Conservation (phyloP, 306 rosid genomes). For the Fragaria iinumae region DNA sequence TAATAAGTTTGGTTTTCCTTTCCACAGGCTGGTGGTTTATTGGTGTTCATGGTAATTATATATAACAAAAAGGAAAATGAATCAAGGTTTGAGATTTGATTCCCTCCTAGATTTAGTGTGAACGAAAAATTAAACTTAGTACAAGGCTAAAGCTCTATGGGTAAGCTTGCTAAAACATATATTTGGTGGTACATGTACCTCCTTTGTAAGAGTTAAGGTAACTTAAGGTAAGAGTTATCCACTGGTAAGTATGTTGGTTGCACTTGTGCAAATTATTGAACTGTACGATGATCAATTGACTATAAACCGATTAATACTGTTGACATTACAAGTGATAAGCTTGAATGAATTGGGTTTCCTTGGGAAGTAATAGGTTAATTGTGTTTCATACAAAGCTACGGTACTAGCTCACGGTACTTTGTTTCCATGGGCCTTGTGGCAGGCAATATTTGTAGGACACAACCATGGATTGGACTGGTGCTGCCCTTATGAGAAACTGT, state of each 20-base stretch:
- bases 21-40: background rate
- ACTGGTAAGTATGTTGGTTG: background rate
- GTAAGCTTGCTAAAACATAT: background rate
- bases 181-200: background rate
- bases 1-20: background rate
- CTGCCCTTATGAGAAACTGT: conserved; percentile 60
- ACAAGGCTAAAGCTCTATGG: background rate
- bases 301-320: background rate
- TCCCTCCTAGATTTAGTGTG: background rate
- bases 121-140: background rate
- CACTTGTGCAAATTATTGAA: background rate
- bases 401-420: background rate
- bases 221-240: background rate
- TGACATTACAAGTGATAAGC: background rate
- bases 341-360: background rate
- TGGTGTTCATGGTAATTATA: background rate
- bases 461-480: conserved; percentile 93
- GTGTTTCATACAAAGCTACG: background rate
- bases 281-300: background rate
- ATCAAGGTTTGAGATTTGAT: background rate
- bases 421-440: conserved; percentile 28
- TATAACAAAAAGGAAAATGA: background rate
- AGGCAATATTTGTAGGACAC: conserved; percentile 90
- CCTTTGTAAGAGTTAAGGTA: background rate
- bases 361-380: background rate